Conservation (phyloP, 2,329 filamentous ascomycete genomes). For the Xylaria sp. region DNA sequence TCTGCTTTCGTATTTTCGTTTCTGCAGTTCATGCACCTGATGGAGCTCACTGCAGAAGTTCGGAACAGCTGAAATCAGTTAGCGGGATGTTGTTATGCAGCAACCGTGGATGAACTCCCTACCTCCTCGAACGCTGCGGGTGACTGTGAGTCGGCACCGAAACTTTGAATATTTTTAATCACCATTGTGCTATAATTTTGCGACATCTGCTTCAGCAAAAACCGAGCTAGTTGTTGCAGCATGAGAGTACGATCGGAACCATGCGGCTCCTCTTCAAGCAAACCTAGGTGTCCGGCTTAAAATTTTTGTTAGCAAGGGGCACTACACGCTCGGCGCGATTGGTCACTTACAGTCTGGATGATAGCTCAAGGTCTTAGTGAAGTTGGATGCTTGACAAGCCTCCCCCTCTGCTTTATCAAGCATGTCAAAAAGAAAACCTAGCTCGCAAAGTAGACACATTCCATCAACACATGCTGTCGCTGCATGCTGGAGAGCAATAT, state of each 20-base stretch:
- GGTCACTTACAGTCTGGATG: slow-evolving; percentile 73
- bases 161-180: slow-evolving; percentile 62
- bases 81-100: slow-evolving; percentile 2
- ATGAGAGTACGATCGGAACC: slow-evolving; percentile 77
- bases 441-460: slow-evolving; percentile 87
- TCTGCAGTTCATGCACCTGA: slow-evolving; percentile 85
- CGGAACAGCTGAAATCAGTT: slow-evolving; percentile 62
- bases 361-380: slow-evolving; percentile 87
- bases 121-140: slow-evolving; percentile 71
- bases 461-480: slow-evolving; percentile 86
- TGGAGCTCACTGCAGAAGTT: slow-evolving; percentile 76
- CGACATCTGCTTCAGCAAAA: slow-evolving; percentile 83
- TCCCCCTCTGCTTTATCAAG: slow-evolving; percentile 93
- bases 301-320: slow-evolving; percentile 32
- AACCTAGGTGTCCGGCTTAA: slow-evolving; percentile 74
- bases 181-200: slow-evolving; percentile 77
- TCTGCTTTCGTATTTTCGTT: slow-evolving; percentile 86
- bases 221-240: slow-evolving; percentile 86
- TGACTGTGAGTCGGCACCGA: slow-evolving; percentile 35
- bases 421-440: slow-evolving; percentile 98
- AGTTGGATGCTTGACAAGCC: slow-evolving; percentile 95
- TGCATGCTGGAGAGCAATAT: slow-evolving; percentile 87
- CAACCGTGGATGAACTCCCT: slow-evolving; percentile 51
- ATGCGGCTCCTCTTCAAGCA: slow-evolving; percentile 85
- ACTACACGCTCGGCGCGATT: neutral